Conservation (phyloP, 75 land plant genomes). For the Azolla pinnata region DNA sequence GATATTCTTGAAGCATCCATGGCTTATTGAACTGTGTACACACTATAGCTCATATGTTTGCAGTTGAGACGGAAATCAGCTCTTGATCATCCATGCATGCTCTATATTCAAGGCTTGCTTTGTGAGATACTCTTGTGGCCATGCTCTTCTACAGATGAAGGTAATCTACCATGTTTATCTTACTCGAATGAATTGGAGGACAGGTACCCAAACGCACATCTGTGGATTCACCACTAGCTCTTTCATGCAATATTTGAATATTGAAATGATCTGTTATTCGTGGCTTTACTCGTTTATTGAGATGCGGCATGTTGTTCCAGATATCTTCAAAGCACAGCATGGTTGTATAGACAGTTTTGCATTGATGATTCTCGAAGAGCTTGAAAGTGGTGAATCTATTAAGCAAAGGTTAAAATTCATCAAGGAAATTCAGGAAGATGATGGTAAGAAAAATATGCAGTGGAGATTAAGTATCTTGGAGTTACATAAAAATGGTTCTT, state of each 20-base stretch:
- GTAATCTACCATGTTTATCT: not conserved
- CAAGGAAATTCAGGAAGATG: too few relatives aligned
- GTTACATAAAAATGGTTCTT: too few relatives aligned
- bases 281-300: too few relatives aligned
- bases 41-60: slow-evolving; percentile 4
- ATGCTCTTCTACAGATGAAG: slow-evolving; percentile 5
- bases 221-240: too few relatives aligned
- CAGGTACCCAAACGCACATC: not conserved
- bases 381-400: too few relatives aligned
- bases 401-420: too few relatives aligned
- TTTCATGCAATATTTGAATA: too few relatives aligned
- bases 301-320: not conserved
- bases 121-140: slow-evolving; percentile 20
- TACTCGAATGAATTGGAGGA: not conserved
- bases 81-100: slow-evolving; percentile 19
- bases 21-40: too few relatives aligned
- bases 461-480: too few relatives aligned
- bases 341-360: slow-evolving; percentile 87
- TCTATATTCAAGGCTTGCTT: slow-evolving; percentile 10
- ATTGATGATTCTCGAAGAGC: slow-evolving; percentile 56
- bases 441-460: too few relatives aligned
- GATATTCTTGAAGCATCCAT: not conserved
- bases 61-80: slow-evolving; percentile 21
- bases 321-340: slow-evolving; percentile 57
- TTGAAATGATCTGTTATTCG: too few relatives aligned